These are phyloP conservation scores for Erysiphe pisi DNA, from an alignment of 2,329 filamentous ascomycete genomes.

Conservation along the genomic window DNA sequence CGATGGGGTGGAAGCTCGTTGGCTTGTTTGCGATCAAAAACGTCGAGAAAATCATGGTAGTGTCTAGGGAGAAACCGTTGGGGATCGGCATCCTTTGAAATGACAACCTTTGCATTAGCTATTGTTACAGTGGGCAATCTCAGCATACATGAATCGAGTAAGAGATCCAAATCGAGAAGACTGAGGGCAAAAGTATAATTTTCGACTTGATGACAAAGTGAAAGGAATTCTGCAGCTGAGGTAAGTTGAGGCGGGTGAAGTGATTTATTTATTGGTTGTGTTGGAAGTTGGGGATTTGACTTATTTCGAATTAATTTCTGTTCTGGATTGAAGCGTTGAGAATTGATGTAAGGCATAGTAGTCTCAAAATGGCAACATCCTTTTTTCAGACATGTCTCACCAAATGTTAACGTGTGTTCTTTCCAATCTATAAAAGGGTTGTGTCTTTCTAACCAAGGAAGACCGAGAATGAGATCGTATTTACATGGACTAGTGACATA, in stretches of 20 bases:
- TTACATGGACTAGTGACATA: background rate
- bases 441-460: conserved; percentile 19
- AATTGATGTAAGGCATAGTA: background rate
- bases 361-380: background rate
- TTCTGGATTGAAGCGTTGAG: background rate
- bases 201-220: background rate
- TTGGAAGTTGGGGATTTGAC: no score
- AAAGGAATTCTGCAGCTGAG: no score
- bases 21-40: background rate
- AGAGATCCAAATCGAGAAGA: background rate
- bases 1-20: background rate
- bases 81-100: background rate
- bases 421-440: background rate
- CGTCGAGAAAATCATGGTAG: background rate
- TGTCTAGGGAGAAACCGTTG: background rate
- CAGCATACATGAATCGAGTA: background rate
- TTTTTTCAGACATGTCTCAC: background rate
- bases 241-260: no score
- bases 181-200: background rate
- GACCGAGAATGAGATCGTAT: background rate
- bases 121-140: background rate
- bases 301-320: no score
- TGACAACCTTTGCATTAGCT: background rate
- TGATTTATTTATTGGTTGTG: no score
- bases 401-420: conserved; percentile 1